These are phyloP conservation scores for Phialophora verrucosa DNA, from an alignment of 2,329 filamentous ascomycete species.

Conservation along the genomic window DNA sequence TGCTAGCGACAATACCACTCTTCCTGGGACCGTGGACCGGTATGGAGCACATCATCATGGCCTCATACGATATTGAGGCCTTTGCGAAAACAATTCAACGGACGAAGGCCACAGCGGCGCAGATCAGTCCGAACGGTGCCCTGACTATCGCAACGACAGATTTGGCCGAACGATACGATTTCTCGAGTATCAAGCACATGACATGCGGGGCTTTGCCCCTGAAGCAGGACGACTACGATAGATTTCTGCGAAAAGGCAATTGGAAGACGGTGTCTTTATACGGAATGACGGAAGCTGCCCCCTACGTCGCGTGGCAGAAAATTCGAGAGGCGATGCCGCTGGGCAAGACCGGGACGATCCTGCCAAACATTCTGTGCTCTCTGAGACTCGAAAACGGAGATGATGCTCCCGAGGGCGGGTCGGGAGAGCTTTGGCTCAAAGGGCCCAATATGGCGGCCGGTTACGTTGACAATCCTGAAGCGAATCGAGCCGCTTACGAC, in stretches of 20 bases:
- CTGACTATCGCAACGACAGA: constrained; percentile 79
- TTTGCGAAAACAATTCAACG: constrained; percentile 79
- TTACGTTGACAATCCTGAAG: constrained; percentile 58
- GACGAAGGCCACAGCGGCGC: constrained; percentile 74
- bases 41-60: constrained; percentile 70
- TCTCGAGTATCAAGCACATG: constrained; percentile 83
- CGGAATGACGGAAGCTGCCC: constrained; percentile 85
- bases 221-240: constrained; percentile 67
- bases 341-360: constrained; percentile 76
- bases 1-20: constrained; percentile 67
- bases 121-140: constrained; percentile 82
- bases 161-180: constrained; percentile 78
- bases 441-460: constrained; percentile 65
- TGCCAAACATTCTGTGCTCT: constrained; percentile 80
- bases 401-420: constrained; percentile 67
- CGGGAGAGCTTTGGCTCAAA: constrained; percentile 70
- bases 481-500: constrained; percentile 56
- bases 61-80: constrained; percentile 78
- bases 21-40: constrained; percentile 71
- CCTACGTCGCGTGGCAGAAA: constrained; percentile 77
- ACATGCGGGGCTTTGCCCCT: constrained; percentile 81
- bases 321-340: constrained; percentile 71
- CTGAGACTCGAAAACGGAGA: constrained; percentile 50
- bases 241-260: constrained; percentile 84
- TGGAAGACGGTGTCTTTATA: constrained; percentile 64